phyloP scores from a whole-genome alignment of 2,329 filamentous ascomycete genomes.

The Trichoderma sp. region DNA sequence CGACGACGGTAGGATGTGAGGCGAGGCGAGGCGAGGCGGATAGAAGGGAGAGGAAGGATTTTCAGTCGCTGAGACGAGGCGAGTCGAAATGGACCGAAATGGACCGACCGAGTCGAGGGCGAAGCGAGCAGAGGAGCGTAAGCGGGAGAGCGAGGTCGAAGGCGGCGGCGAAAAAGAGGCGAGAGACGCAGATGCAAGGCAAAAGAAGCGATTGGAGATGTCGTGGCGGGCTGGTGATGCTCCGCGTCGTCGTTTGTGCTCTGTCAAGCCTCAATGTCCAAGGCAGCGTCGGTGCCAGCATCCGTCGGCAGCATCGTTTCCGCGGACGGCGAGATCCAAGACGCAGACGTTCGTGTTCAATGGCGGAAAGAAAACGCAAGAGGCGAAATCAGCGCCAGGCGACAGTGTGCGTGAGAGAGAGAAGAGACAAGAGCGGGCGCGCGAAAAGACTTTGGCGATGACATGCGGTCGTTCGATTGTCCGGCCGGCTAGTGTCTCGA shows the following conservation, averaged over 20 bases:
- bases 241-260: constrained; percentile 7
- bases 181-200: neutral
- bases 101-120: neutral
- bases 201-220: neutral
- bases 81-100: neutral
- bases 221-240: neutral
- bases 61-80: neutral
- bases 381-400: neutral
- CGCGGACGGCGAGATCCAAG: neutral
- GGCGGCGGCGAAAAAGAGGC: neutral
- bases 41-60: neutral
- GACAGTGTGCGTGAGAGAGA: neutral
- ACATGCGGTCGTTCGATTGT: neutral
- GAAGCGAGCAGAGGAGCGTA: neutral
- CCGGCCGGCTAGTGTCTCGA: neutral
- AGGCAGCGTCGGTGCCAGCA: constrained; percentile 26
- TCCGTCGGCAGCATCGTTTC: constrained; percentile 26
- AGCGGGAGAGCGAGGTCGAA: neutral
- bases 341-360: neutral
- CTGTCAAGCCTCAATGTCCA: constrained; percentile 27
- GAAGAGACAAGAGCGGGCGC: neutral
- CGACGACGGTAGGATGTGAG: neutral
- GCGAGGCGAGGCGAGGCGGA: neutral
- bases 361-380: neutral
- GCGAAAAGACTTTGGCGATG: neutral